These are phyloP conservation scores for Wickerhamomyces mucosus DNA, from an alignment of 805 yeast species.

Conservation along the genomic window DNA sequence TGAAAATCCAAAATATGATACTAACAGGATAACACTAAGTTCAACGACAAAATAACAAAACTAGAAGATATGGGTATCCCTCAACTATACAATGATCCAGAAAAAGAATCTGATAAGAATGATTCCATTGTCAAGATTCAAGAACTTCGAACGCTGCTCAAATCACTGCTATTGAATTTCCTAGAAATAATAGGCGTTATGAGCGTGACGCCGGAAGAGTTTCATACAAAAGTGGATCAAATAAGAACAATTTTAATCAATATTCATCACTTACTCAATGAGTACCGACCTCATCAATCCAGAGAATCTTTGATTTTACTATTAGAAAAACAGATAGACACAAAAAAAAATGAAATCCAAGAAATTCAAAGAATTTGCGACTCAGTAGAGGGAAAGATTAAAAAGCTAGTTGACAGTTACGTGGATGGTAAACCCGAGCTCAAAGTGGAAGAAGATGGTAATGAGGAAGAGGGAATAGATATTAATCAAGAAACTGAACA, in stretches of 20 bases:
- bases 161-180: constrained; percentile 71
- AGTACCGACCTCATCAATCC: constrained; percentile 92
- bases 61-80: constrained; percentile 68
- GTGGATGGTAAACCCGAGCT: constrained; percentile 13
- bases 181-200: constrained; percentile 75
- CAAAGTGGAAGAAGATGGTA: neutral
- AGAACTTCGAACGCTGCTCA: constrained; percentile 72
- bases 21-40: constrained; percentile 6
- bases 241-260: constrained; percentile 75
- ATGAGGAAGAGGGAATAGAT: constrained; percentile 1
- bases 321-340: constrained; percentile 59
- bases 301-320: constrained; percentile 78
- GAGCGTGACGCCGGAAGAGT: constrained; percentile 60
- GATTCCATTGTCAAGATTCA: constrained; percentile 43
- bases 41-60: constrained; percentile 62
- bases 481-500: neutral
- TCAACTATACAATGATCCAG: constrained; percentile 47
- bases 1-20: neutral
- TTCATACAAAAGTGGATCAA: constrained; percentile 59
- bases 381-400: constrained; percentile 30
- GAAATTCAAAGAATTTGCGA: constrained; percentile 29
- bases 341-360: constrained; percentile 45
- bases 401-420: constrained; percentile 21
- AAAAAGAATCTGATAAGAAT: constrained; percentile 18
- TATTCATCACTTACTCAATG: constrained; percentile 84